Conservation (phyloP, 2,329 filamentous ascomycete species). For the Colletotrichum sp. region DNA sequence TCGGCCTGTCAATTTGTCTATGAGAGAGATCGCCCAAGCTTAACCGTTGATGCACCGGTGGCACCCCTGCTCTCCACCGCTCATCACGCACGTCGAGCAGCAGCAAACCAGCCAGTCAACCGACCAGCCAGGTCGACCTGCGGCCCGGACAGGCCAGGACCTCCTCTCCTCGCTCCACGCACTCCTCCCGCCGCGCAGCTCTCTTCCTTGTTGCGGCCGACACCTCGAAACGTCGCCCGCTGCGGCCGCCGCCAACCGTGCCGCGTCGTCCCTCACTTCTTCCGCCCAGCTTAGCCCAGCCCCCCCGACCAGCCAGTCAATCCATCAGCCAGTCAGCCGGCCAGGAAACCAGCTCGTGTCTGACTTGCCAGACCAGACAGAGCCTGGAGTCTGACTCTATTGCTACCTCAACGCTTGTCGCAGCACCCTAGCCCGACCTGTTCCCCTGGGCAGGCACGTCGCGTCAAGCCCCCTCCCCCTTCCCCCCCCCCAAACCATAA, state of each 20-base stretch:
- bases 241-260: neutral
- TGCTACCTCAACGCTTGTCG: conserved; percentile 4
- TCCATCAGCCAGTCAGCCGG: neutral
- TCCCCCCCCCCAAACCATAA: conserved; percentile 18
- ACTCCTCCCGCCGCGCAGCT: conserved; percentile 7
- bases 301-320: neutral
- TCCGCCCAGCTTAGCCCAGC: conserved; percentile 12
- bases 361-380: neutral
- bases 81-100: conserved; percentile 19
- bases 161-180: conserved; percentile 13
- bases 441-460: neutral
- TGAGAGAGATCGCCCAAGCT: conserved; percentile 10
- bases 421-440: neutral
- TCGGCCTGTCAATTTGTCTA: conserved; percentile 4
- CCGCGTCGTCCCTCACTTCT: neutral
- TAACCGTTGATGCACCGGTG: conserved; percentile 10
- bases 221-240: conserved; percentile 8
- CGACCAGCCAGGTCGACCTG: neutral
- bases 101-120: conserved; percentile 12
- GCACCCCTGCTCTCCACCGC: conserved; percentile 17
- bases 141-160: conserved; percentile 10
- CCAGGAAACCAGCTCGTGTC: conserved; percentile 1
- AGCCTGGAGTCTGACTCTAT: conserved; percentile 12
- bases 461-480: neutral
- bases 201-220: conserved; percentile 14